Evolutionary conservation across 306 rosid species (phyloP), one percentile per base, ranked within the genome.

Genomic region (Rosa chinensis): DNA sequence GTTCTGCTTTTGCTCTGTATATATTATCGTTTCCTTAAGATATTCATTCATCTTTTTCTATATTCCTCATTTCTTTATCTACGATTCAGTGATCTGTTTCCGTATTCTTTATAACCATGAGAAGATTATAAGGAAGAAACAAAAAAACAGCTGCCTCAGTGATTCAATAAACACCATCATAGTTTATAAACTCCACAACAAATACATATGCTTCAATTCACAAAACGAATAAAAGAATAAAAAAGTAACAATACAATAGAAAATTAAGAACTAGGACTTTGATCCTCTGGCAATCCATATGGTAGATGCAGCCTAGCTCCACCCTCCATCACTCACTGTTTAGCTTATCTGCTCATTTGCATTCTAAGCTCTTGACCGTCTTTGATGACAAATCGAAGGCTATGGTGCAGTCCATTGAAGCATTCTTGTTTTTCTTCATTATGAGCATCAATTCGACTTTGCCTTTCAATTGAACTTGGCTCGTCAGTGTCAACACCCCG

Each of bases 381-480:
- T 66, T 74, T 17, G 75, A 11, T 3, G 74, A 28, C 18, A 74
- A 5, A 25, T 42, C 66, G 8, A 73, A 63, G 2, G 8, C 73
- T 20, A 52, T 73, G 39, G 79, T 42, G 68, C 83, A 80, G 39
- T 64, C 40, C 74, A 73, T 66, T 5, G 72, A 43, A 13, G 79
- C 64, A 13, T 72, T 42, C 59, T 8, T 66, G 48, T 52, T 80
- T 44, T 73, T 79, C 52, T 72, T 72, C 82, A 79, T 79, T 28
- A 79, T 53, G 13, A 79, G 47, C 78, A 73, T 73, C 70, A 80
- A 32, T 13, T 80, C 83, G 5, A 55, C 83, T 74, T 53, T 74
- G 20, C 75, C 79, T 0, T 59, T 80, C 39, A 80, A 11, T 3
- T 32, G 61, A 28, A 53, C 72, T 45, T 20, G 20, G 61, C 72